phyloP scores from a whole-genome alignment of 148 eudicot species.

The Silene conica region DNA sequence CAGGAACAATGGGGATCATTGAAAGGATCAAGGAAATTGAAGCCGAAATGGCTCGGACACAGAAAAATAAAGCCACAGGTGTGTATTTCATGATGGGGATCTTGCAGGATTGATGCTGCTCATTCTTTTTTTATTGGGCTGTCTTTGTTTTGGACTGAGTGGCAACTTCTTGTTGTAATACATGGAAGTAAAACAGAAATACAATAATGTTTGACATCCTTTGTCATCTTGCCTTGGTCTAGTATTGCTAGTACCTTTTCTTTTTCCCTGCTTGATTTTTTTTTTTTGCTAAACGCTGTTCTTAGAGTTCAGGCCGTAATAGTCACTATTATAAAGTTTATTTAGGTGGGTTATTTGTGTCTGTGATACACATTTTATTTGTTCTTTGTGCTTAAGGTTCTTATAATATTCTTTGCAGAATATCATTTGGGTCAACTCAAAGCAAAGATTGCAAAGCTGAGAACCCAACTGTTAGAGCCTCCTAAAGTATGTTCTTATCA shows the following conservation, averaged over 20 bases:
- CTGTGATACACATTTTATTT: not conserved
- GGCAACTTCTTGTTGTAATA: not conserved
- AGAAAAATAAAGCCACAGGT: slow-evolving; percentile 99
- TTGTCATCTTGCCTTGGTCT: not conserved
- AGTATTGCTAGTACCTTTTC: not conserved
- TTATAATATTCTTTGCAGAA: slow-evolving; percentile 38
- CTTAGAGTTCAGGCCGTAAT: not conserved
- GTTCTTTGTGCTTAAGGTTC: slow-evolving; percentile 8
- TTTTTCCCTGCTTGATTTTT: not conserved
- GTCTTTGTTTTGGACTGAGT: not conserved
- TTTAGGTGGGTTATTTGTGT: not conserved
- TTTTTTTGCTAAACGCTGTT: too few relatives aligned
- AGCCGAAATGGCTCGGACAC: slow-evolving; percentile 99
- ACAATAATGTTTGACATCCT: not conserved
- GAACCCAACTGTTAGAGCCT: slow-evolving; percentile 98
- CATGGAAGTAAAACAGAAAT: not conserved
- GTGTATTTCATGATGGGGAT: slow-evolving; percentile 12
- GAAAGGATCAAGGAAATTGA: slow-evolving; percentile 97
- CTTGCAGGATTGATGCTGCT: not conserved
- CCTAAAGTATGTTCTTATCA: slow-evolving; percentile 68
- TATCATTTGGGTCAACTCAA: slow-evolving; percentile 99
- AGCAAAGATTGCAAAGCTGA: slow-evolving; percentile 96
- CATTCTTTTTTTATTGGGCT: not conserved
- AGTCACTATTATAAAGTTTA: not conserved
- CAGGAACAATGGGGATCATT: slow-evolving; percentile 77